phyloP scores from a whole-genome alignment of 1,139 yeast species.

The Blastobotrys capitulatus region DNA sequence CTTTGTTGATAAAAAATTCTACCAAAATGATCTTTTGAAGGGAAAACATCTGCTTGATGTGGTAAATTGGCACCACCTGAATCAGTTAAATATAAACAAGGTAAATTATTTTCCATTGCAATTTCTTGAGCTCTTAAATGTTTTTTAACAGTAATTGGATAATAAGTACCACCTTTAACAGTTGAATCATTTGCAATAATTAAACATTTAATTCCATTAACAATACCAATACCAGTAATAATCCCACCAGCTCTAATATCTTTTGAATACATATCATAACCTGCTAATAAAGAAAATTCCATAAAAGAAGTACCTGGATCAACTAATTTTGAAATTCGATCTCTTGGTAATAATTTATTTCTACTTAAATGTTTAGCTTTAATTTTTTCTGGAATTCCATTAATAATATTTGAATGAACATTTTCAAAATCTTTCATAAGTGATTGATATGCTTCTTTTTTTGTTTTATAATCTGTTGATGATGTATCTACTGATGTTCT shows the following conservation, averaged over 20 bases:
- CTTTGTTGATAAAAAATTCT: slow-evolving; percentile 34
- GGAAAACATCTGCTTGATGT: slow-evolving; percentile 35
- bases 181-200: slow-evolving; percentile 35
- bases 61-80: slow-evolving; percentile 37
- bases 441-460: slow-evolving; percentile 21
- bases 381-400: slow-evolving; percentile 29
- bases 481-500: slow-evolving; percentile 26
- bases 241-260: slow-evolving; percentile 35
- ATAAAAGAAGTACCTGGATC: slow-evolving; percentile 34
- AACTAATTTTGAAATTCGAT: slow-evolving; percentile 29
- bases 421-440: slow-evolving; percentile 19
- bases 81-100: slow-evolving; percentile 32
- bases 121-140: slow-evolving; percentile 34
- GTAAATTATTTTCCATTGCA: slow-evolving; percentile 32
- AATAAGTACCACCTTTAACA: slow-evolving; percentile 36
- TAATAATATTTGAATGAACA: slow-evolving; percentile 24
- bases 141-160: slow-evolving; percentile 35
- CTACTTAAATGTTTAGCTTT: slow-evolving; percentile 36
- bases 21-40: slow-evolving; percentile 35
- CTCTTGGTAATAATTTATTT: slow-evolving; percentile 33
- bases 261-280: slow-evolving; percentile 30
- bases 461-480: slow-evolving; percentile 26
- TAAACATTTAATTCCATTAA: slow-evolving; percentile 31
- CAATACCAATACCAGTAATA: slow-evolving; percentile 34
- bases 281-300: slow-evolving; percentile 32